Conservation (phyloP, 78 protist species). For the Trichosphaerium sp. region DNA sequence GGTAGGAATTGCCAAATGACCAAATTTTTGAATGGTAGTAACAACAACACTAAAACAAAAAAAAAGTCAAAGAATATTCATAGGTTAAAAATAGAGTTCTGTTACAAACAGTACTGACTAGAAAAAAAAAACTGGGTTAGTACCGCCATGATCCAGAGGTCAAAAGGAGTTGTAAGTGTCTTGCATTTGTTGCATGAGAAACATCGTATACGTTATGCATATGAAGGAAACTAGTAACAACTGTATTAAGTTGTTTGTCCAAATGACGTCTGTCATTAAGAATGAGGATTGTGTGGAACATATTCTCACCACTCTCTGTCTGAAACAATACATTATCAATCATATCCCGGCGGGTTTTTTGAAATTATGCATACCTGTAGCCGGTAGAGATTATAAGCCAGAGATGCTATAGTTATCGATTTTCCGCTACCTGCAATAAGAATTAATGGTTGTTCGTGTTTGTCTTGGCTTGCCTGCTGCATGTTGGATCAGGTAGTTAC, state of each 20-base stretch:
- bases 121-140: too few relatives aligned
- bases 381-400: constrained; percentile 7
- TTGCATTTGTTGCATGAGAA: constrained; percentile 23
- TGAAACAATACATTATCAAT: not conserved
- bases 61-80: too few relatives aligned
- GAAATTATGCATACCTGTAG: constrained; percentile 4
- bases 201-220: constrained; percentile 6
- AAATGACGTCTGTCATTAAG: constrained; percentile 47
- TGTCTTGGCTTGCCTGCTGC: too few relatives aligned
- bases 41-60: constrained; percentile 22
- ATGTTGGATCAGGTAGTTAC: constrained; percentile 28
- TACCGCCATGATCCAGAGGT: too few relatives aligned
- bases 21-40: constrained; percentile 45
- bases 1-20: constrained; percentile 37
- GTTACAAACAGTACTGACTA: too few relatives aligned
- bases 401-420: constrained; percentile 16
- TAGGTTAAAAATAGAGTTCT: too few relatives aligned
- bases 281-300: constrained; percentile 41
- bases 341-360: not conserved
- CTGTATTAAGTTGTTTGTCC: constrained; percentile 42
- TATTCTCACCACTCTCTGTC: constrained; percentile 10
- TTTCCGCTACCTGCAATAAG: constrained; percentile 53
- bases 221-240: constrained; percentile 6
- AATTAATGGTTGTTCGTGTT: too few relatives aligned
- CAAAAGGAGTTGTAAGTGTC: constrained; percentile 14